These are phyloP conservation scores for Penicillium carneum DNA, from an alignment of 2,329 filamentous ascomycete genomes.

Conservation along the genomic window DNA sequence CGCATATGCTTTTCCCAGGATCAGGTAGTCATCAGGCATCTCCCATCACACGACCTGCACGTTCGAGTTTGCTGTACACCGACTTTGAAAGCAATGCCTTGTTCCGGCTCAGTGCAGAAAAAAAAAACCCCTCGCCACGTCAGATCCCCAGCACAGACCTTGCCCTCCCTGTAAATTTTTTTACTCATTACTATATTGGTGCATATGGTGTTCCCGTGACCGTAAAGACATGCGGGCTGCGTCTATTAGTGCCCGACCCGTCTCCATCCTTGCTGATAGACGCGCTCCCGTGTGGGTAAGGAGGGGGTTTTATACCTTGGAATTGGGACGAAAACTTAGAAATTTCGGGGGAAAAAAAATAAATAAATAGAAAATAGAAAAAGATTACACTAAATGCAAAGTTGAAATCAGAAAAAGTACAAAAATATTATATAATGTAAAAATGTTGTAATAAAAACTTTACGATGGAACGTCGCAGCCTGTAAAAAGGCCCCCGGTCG, in stretches of 20 bases:
- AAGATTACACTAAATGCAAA: neutral
- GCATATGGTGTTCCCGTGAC: slow-evolving; percentile 39
- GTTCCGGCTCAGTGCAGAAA: slow-evolving; percentile 18
- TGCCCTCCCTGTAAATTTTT: neutral
- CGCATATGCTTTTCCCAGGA: slow-evolving; percentile 15
- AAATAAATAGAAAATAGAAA: slow-evolving; percentile 1
- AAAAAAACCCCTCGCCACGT: slow-evolving; percentile 18
- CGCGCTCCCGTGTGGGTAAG: slow-evolving; percentile 39
- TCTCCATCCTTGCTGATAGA: slow-evolving; percentile 38
- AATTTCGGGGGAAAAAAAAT: neutral
- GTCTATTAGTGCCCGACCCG: slow-evolving; percentile 40
- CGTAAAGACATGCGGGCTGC: slow-evolving; percentile 36
- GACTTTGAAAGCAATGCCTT: slow-evolving; percentile 23
- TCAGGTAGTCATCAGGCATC: slow-evolving; percentile 24
- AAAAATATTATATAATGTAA: neutral
- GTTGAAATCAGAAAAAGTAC: neutral
- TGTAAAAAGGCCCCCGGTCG: slow-evolving; percentile 23
- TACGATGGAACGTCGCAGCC: slow-evolving; percentile 24
- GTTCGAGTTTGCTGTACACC: slow-evolving; percentile 21
- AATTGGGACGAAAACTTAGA: slow-evolving; percentile 1
- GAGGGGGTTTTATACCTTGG: slow-evolving; percentile 13
- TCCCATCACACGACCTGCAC: slow-evolving; percentile 25
- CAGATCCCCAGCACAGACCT: slow-evolving; percentile 17
- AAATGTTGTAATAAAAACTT: neutral
- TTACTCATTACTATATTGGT: slow-evolving; percentile 9